Evolutionary conservation across 23 red algal species (phyloP).

Genomic region (Gracilaria caudata): DNA sequence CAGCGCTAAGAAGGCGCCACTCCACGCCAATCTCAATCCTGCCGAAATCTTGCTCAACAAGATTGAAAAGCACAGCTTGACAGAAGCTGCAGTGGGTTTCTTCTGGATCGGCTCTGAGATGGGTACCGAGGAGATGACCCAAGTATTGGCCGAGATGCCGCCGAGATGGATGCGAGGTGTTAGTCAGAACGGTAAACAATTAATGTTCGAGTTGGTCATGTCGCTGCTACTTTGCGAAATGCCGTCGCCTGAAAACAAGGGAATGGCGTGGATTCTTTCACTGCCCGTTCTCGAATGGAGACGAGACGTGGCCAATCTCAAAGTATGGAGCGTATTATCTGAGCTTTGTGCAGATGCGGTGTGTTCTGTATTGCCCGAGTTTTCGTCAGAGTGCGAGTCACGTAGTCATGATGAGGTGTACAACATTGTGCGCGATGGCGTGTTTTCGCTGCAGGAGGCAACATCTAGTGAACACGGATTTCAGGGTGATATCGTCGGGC

Average conservation of each 20-base stretch:
- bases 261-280: slow-evolving; percentile 28
- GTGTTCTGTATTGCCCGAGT: background rate
- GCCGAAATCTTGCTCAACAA: slow-evolving; percentile 43
- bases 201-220: slow-evolving; percentile 65
- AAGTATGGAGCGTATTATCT: slow-evolving; percentile 11
- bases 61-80: slow-evolving; percentile 1
- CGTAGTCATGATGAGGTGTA: background rate
- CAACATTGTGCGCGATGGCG: slow-evolving; percentile 29
- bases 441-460: slow-evolving; percentile 44
- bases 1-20: slow-evolving; percentile 10
- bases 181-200: slow-evolving; percentile 49
- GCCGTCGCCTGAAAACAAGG: background rate
- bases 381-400: background rate
- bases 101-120: slow-evolving; percentile 56
- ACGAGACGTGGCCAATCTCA: slow-evolving; percentile 22
- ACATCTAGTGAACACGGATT: slow-evolving; percentile 37
- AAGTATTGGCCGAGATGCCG: slow-evolving; percentile 54
- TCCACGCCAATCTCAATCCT: slow-evolving; percentile 30
- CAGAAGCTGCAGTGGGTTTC: slow-evolving; percentile 43
- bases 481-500: slow-evolving; percentile 37
- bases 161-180: slow-evolving; percentile 59
- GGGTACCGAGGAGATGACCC: slow-evolving; percentile 31
- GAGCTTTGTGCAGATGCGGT: slow-evolving; percentile 62
- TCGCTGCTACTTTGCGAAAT: slow-evolving; percentile 46
- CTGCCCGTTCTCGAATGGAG: slow-evolving; percentile 44